Evolutionary conservation across 805 yeast genomes (phyloP).

Genomic region (Wickerhamomyces pijperi): DNA sequence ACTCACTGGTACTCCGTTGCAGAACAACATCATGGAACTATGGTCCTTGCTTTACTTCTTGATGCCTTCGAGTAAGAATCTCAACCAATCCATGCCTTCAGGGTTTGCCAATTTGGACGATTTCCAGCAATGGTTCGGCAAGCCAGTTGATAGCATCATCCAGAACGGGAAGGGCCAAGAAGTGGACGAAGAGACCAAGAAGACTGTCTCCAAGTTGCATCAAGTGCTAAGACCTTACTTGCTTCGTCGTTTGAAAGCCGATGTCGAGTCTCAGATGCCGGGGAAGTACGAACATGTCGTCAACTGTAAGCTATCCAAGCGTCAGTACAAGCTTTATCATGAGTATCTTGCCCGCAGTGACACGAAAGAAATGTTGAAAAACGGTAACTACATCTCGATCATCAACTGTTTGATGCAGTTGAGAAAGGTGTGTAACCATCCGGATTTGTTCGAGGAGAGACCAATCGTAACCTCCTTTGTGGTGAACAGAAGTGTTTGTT

Average conservation of each 20-base stretch:
- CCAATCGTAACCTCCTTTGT: constrained; percentile 90
- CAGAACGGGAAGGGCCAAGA: constrained; percentile 51
- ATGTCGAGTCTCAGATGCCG: constrained; percentile 98
- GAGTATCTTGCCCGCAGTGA: constrained; percentile 97
- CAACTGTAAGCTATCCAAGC: constrained; percentile 81
- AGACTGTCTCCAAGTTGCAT: constrained; percentile 81
- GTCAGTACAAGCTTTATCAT: constrained; percentile 87
- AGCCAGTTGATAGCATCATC: constrained; percentile 86
- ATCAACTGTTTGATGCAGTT: constrained; percentile 96
- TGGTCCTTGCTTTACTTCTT: constrained; percentile 93
- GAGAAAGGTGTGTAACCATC: constrained; percentile 93
- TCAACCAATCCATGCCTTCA: constrained; percentile 58
- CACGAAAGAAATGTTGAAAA: constrained; percentile 84
- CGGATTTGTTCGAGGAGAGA: constrained; percentile 90
- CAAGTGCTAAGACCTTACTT: constrained; percentile 90
- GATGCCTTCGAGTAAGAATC: constrained; percentile 79
- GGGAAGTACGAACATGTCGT: constrained; percentile 93
- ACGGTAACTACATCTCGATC: constrained; percentile 90
- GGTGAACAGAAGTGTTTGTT: constrained; percentile 50
- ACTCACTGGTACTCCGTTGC: constrained; percentile 94
- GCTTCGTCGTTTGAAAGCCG: constrained; percentile 83
- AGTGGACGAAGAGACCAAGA: constrained; percentile 67
- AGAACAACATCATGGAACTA: constrained; percentile 85
- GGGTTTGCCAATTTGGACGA: constrained; percentile 95
- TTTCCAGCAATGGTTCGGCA: constrained; percentile 98